Base-by-base conservation (phyloP, 1,284 basidiomycete genomes). In the Marasmius oreades region DNA sequence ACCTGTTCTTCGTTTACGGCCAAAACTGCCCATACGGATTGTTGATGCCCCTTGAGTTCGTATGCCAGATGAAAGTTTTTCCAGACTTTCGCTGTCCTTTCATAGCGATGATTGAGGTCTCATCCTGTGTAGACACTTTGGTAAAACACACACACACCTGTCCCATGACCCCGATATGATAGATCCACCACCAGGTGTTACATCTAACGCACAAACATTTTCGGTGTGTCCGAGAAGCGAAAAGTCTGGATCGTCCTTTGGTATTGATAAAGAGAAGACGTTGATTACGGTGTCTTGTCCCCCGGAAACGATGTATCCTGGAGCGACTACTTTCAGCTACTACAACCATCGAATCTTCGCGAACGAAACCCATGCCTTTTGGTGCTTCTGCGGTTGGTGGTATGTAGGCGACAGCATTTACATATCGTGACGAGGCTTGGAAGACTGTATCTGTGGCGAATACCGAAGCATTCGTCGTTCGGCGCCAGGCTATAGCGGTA, bases 91-190 rank as follows among this genome's bases (percentile, higher is more conserved):
- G 93, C 96, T 0, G 95, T 95, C 64, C 94, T 96, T 67, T 43
- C 5, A 57, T 26, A 63, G 23, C 55, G 37, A 33, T 36, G 50
- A n/a, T n/a, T n/a, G n/a, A n/a, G n/a, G n/a, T n/a, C n/a, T n/a
- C n/a, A n/a, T n/a, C n/a, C n/a, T n/a, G n/a, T n/a, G n/a, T n/a
- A 45, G 44, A 55, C n/a, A 23, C 59, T 11, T 14, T 16, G 72
- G 10, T 31, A 31, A 31, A 31, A 31, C 87, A 72, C 67, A 94
- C 93, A 31, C 87, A 72, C 67, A 94, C 93, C 82, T 89, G 74
- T 99, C 97, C 96, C 96, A 99, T 58, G 93, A 96, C 20, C 96
- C 96, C n/a, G 93, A 95, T 55, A 96, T 85, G 59, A 96, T 85
- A 56, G 83, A 78, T 5, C 92, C 91, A 55, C 79, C 91, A 55